Evolutionary conservation across 495 filamentous ascomycete genomes (phyloP), one percentile per base, ranked within the genome.

Genomic region (Thermothielavioides terrestris): DNA sequence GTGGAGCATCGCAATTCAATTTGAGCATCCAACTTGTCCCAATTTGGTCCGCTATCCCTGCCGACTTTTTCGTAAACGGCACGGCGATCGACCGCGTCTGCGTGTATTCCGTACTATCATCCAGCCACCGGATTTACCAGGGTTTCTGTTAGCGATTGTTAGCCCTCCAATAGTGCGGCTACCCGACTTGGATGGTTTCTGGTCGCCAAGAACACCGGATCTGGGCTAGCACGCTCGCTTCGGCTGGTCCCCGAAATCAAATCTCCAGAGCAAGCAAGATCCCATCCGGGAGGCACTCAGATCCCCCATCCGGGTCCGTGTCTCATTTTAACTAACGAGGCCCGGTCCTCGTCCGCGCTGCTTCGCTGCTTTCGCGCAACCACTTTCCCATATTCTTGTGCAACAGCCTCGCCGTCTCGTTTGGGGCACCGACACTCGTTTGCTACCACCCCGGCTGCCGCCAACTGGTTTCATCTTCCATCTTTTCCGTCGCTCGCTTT

Each of bases 321-420:
- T 34, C 30, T 7, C 46, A 55, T 45, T 55, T 46, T 51, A 51
- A 55, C 43, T 51, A 51, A 55, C 43, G 30, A 27, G 53, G 26
- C 35, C 21, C 25, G 52, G 32, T 47, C 44, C 38, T 48, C 37
- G 21, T 42, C 25, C 34, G 11, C 14, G 22, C 28, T 14, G 9
- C 21, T 36, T 20, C 20, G 5, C n/a, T 15, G 18, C 27, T 38
- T 41, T 45, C 25, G 34, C 31, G 43, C 30, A 28, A 34, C 30
- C 9, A 20, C 31, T 15, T 30, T 44, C 18, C 27, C 9, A 35
- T 6, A 5, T 10, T 54, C 8, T 22, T 36, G 15, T 2, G 14
- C 23, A 10, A 4, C 5, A 2, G 12, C 34, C 12, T 21, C 8
- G 5, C 4, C 22, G 26, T 4, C 39, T 42, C 11, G 12, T 34